phyloP scores from a whole-genome alignment of 495 filamentous ascomycete genomes.

The Penicillium roqueforti region DNA sequence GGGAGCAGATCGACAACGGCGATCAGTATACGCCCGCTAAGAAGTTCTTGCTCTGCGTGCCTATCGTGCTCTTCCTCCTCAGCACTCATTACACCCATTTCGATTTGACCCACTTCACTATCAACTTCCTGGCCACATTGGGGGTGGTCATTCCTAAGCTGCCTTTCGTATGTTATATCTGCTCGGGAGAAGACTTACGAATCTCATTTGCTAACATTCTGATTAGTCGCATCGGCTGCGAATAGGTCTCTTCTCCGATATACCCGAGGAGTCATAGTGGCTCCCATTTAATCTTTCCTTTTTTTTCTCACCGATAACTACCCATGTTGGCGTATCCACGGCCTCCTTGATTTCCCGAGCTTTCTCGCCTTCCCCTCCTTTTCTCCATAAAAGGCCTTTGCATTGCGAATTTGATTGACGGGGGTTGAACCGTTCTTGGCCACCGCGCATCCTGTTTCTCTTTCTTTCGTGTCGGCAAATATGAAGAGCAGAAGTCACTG shows the following conservation, averaged over 20 bases:
- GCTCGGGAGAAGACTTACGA: background rate
- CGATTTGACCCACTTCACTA: slow-evolving; percentile 90
- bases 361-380: slow-evolving; percentile 5
- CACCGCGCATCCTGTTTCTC: slow-evolving; percentile 14
- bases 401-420: slow-evolving; percentile 26
- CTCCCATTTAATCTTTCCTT: slow-evolving; percentile 19
- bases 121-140: slow-evolving; percentile 90
- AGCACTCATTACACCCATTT: slow-evolving; percentile 99
- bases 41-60: slow-evolving; percentile 93
- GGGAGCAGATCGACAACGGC: slow-evolving; percentile 99
- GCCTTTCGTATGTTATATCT: slow-evolving; percentile 67
- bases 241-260: slow-evolving; percentile 46
- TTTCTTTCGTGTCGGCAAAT: slow-evolving; percentile 21
- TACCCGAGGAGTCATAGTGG: slow-evolving; percentile 41
- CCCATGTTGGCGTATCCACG: slow-evolving; percentile 19
- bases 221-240: slow-evolving; percentile 46
- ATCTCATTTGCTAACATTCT: slow-evolving; percentile 20
- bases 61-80: slow-evolving; percentile 87
- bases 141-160: slow-evolving; percentile 93
- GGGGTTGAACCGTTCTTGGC: slow-evolving; percentile 21
- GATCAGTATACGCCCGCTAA: slow-evolving; percentile 98
- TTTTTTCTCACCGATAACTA: slow-evolving; percentile 13
- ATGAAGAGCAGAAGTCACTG: slow-evolving; percentile 20
- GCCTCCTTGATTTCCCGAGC: slow-evolving; percentile 11
- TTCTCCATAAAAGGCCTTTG: slow-evolving; percentile 20